phyloP scores from a whole-genome alignment of 2,329 filamentous ascomycete species.

The Diplodia corticola region DNA sequence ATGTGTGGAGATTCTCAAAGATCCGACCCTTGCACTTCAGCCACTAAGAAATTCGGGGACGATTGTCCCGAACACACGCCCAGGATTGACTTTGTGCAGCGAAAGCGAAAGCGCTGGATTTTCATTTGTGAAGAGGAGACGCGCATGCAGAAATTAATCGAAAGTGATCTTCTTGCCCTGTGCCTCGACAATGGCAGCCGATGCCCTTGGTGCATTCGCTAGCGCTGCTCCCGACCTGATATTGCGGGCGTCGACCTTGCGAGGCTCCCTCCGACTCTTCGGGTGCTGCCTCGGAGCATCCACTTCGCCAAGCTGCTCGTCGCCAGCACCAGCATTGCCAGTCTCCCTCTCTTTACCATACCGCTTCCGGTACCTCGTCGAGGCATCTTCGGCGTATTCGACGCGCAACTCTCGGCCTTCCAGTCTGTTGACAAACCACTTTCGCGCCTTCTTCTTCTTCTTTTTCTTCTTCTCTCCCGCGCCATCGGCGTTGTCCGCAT shows the following conservation, averaged over 20 bases:
- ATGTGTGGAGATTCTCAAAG: background rate
- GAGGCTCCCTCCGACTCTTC: slow-evolving; percentile 33
- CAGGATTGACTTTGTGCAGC: background rate
- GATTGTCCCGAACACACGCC: background rate
- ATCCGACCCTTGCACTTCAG: background rate
- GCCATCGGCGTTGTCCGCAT: slow-evolving; percentile 54
- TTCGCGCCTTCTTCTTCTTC: slow-evolving; percentile 52
- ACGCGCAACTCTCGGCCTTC: slow-evolving; percentile 78
- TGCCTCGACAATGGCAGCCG: slow-evolving; percentile 74
- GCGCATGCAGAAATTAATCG: slow-evolving; percentile 51
- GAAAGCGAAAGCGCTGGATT: background rate
- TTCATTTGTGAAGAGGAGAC: background rate
- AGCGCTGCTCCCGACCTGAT: slow-evolving; percentile 48
- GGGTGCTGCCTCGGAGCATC: slow-evolving; percentile 28
- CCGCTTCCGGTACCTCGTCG: slow-evolving; percentile 88
- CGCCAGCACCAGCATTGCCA: slow-evolving; percentile 38
- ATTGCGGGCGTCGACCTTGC: slow-evolving; percentile 47
- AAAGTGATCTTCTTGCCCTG: slow-evolving; percentile 82
- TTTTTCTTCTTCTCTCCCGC: slow-evolving; percentile 49
- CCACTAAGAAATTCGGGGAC: background rate
- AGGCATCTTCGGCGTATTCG: slow-evolving; percentile 91
- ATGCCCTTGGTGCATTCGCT: slow-evolving; percentile 61
- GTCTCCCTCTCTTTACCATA: slow-evolving; percentile 56
- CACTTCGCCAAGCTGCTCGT: slow-evolving; percentile 30
- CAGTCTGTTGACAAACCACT: slow-evolving; percentile 84